These are phyloP conservation scores for Setaria viridis DNA, from an alignment of 202 grass and related monocot species.

Conservation along the genomic window DNA sequence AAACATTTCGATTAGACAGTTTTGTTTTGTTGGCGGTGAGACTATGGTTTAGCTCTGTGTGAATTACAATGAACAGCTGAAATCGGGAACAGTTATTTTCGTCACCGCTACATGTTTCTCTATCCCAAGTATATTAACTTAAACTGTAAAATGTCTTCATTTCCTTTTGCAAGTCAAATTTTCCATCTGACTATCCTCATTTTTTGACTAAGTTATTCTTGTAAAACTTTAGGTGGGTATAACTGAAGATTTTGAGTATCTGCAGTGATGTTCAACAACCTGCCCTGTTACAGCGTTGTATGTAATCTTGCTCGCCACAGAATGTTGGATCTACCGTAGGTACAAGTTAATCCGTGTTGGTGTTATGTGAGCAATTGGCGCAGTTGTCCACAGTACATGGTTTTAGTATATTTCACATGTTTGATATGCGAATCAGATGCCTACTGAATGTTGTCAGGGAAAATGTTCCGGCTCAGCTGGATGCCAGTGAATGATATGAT, in stretches of 20 bases:
- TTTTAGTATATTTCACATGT: neutral
- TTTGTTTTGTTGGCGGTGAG: no score
- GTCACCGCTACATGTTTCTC: no score
- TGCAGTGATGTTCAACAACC: constrained; percentile 49
- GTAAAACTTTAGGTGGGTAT: constrained; percentile 70
- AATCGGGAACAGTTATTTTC: no score
- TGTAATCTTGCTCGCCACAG: neutral
- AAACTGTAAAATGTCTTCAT: no score
- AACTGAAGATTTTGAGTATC: constrained; percentile 92
- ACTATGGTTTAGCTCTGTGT: no score
- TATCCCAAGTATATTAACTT: no score
- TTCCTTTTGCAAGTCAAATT: neutral
- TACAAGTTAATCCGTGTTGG: neutral
- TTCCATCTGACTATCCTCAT: neutral
- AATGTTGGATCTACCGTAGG: constrained; percentile 20
- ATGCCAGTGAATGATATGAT: neutral
- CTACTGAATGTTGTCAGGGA: neutral
- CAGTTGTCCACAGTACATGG: constrained; percentile 9
- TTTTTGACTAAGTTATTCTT: constrained; percentile 15
- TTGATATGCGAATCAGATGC: neutral
- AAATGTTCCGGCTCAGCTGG: neutral
- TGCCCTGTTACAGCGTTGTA: neutral
- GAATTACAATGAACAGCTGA: no score
- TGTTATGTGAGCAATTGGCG: neutral
- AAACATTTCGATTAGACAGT: no score